Conservation (phyloP, 805 yeast genomes). For the Starmerella apicola region DNA sequence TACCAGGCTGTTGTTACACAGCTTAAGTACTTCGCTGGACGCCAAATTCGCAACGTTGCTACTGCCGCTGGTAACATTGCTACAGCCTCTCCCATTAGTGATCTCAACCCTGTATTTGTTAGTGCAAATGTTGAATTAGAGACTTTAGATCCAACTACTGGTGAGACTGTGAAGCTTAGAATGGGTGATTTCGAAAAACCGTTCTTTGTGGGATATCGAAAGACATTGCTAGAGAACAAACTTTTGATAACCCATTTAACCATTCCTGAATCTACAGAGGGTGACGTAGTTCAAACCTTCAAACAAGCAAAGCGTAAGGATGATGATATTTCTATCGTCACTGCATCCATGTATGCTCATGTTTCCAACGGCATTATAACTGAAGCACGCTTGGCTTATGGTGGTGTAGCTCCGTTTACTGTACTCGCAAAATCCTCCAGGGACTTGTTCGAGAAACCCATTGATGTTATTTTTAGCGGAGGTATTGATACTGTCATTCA, state of each 20-base stretch:
- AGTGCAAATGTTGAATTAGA: constrained; percentile 33
- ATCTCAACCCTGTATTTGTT: constrained; percentile 36
- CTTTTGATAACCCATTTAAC: constrained; percentile 30
- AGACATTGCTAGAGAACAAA: constrained; percentile 30
- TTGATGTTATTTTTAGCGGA: constrained; percentile 10
- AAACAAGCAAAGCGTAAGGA: constrained; percentile 40
- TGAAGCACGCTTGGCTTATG: constrained; percentile 32
- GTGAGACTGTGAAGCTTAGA: constrained; percentile 20
- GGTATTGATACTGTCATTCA: not conserved
- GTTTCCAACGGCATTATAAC: constrained; percentile 13
- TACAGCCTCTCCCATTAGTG: constrained; percentile 40
- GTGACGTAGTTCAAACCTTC: constrained; percentile 32
- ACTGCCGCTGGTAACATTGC: constrained; percentile 40
- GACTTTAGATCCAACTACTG: constrained; percentile 27
- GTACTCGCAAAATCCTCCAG: constrained; percentile 31
- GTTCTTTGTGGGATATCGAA: constrained; percentile 35
- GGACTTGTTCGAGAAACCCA: constrained; percentile 18
- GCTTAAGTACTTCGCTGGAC: constrained; percentile 37
- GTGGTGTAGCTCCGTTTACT: constrained; percentile 40
- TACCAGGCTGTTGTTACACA: constrained; percentile 32
- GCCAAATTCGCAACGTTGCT: constrained; percentile 39
- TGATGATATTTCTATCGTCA: constrained; percentile 40
- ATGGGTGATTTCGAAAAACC: constrained; percentile 28
- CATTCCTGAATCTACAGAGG: constrained; percentile 31
- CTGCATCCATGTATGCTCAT: constrained; percentile 30